A percentile compares a stretch with the other conserved stretches of the same genome.
These are phyloP conservation scores for Austropuccinia psidii DNA, from an alignment of 1,284 basidiomycete genomes.

Conservation along the genomic window DNA sequence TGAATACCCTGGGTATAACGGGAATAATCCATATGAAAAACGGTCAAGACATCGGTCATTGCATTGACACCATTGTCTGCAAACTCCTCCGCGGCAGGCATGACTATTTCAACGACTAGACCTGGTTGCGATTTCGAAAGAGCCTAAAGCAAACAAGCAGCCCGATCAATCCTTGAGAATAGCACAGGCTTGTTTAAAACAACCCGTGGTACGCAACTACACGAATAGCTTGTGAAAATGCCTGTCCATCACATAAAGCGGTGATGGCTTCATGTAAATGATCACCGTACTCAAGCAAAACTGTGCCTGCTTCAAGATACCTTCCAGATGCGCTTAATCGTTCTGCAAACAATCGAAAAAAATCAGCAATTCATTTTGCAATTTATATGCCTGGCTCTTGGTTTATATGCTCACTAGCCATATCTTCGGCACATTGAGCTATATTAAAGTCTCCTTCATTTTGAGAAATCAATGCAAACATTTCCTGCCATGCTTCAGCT, in stretches of 20 bases:
- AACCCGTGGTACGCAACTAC: constrained; percentile 55
- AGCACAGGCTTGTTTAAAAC: too few species aligned
- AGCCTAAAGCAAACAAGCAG: constrained; percentile 43
- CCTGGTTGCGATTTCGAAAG: constrained; percentile 55
- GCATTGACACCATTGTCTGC: constrained; percentile 79
- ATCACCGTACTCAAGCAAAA: constrained; percentile 75
- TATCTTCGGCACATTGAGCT: not conserved
- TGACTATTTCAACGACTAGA: constrained; percentile 65
- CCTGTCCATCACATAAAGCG: constrained; percentile 67
- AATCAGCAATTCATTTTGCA: not conserved
- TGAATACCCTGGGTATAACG: constrained; percentile 77
- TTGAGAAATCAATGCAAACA: constrained; percentile 67
- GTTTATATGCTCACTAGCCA: constrained; percentile 59
- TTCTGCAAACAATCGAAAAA: constrained; percentile 53
- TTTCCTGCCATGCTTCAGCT: constrained; percentile 76
- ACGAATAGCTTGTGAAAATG: constrained; percentile 77
- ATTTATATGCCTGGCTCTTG: constrained; percentile 54
- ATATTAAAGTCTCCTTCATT: constrained; percentile 52
- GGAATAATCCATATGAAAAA: constrained; percentile 78
- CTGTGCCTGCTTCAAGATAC: constrained; percentile 68
- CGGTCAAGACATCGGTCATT: constrained; percentile 58
- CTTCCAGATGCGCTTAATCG: constrained; percentile 71
- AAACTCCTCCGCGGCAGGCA: constrained; percentile 70
- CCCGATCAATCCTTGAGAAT: too few species aligned
- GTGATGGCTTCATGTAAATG: constrained; percentile 73